Base-by-base conservation (phyloP, 768 basidiomycete species). In the Asterophora parasitica region DNA sequence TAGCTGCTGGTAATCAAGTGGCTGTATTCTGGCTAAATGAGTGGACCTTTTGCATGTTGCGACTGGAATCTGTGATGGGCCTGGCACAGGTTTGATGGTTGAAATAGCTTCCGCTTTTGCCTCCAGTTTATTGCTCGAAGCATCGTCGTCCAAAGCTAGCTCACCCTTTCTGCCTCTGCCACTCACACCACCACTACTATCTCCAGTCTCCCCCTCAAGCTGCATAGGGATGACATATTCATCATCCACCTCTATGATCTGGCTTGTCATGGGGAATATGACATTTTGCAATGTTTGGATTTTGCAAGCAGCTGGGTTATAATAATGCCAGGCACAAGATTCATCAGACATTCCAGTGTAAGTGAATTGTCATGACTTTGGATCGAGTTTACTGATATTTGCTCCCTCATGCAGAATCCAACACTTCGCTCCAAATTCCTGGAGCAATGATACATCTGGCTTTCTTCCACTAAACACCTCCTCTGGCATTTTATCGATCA, bases 151-250 rank as follows among this genome's bases (percentile, higher is more conserved):
- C 28, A 23, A 15, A 34, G 20, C 13, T 13, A 20, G 44, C 45
- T 51, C 41, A 19, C n/a, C n/a, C n/a, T n/a, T n/a, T n/a, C n/a
- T n/a, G n/a, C n/a, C n/a, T n/a, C n/a, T n/a, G n/a, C n/a, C n/a
- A n/a, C n/a, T n/a, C n/a, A n/a, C 16, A 26, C n/a, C 12, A 12
- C 12, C 8, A n/a, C n/a, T n/a, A n/a, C n/a, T n/a, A n/a, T n/a
- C n/a, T n/a, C n/a, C n/a, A 16, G 28, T 47, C 50, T 51, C 50
- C 41, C 39, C 35, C 50, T 43, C 15, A 16, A 51, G 50, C 41
- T 34, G 38, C 45, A 46, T 6, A 47, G 45, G 41, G 44, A 46
- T 34, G 23, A 32, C 10, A 27, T 43, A 9, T 10, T 46, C 35
- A 9, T 13, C 4, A 7, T 20, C 13, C n/a, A n/a, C n/a, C n/a